Percentiles rank a stretch among this genome's conserved stretches.
Evolutionary conservation across 176 grass and related monocot species (phyloP).

Genomic region (Oryza glumipatula): DNA sequence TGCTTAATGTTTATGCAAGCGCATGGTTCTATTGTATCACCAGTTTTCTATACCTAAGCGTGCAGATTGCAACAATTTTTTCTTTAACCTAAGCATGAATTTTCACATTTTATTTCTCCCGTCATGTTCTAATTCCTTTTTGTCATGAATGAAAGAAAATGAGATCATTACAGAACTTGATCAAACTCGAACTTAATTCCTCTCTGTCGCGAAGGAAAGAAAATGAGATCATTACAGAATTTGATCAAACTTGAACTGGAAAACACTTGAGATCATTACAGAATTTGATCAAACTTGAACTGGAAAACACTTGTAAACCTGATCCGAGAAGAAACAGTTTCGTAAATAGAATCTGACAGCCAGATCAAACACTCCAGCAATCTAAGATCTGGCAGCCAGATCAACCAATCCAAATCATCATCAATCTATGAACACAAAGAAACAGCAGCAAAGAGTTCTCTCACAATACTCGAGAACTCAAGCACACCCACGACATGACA

Average conservation of each 20-base stretch:
- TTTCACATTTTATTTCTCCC: neutral
- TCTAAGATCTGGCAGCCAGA: conserved; percentile 3
- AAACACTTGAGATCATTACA: neutral
- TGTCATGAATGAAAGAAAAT: too few species aligned
- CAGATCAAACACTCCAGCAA: conserved; percentile 7
- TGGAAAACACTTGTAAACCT: conserved; percentile 15
- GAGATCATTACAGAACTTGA: neutral
- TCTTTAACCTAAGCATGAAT: neutral
- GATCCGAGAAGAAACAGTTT: neutral
- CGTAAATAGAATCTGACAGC: neutral
- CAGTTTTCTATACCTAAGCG: neutral
- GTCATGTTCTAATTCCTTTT: neutral
- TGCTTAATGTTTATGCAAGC: neutral
- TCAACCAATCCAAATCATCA: neutral
- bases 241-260: neutral
- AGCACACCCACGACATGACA: neutral
- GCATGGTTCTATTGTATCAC: neutral
- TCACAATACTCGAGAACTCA: conserved; percentile 45
- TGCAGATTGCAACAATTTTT: neutral
- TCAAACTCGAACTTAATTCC: neutral
- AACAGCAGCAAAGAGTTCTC: conserved; percentile 24
- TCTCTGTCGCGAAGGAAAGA: too few species aligned
- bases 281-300: neutral
- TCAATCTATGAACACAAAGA: conserved; percentile 18
- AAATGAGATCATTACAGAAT: neutral